Evolutionary conservation across 805 yeast species (phyloP), one percentile per base, ranked within the genome.

Genomic region (Torulaspora gathmanii): DNA sequence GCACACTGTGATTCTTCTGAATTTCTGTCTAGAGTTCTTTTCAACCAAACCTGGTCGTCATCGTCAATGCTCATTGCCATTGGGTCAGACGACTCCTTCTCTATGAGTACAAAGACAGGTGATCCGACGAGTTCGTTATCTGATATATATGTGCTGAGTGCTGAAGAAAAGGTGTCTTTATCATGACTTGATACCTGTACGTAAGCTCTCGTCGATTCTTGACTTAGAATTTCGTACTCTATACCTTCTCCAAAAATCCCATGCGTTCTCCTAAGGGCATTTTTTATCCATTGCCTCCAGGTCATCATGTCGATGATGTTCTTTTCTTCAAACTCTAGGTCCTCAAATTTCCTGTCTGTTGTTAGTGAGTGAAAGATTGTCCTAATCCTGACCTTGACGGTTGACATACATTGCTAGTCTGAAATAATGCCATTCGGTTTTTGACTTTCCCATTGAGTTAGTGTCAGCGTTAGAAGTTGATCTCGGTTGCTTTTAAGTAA

Each of bases 221-320:
- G 52, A 17, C 58, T 44, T 11, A 70, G 25, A n/a, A 71, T 45
- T 2, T 60, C 59, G 9, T 61, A 56, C 17, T 68, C 71, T 1
- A 69, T 59, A 1, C 70, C 66, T 34, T 63, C 64, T 0, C 77
- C 76, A 51, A 71, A 67, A 3, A 69, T 33, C 1, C 77, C 77
- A 50, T 70, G 72, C 5, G 67, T 60, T 16, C 63, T 58, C 23
- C 52, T 59, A 19, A 71, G 46, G 0, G 74, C 69, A 30, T 53
- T 57, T 19, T 56, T 55, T 4, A 70, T 49, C 58, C 66, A 61
- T 22, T 67, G 65, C 20, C 57, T 65, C 77, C 75, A 71, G 2
- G 73, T 64, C 35, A 68, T 61, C 9, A 55, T 48, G 45, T 70
- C 73, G 3, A 69, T 37, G 15, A 27, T 44, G 5, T 46, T 28